Conservation (phyloP, 495 filamentous ascomycete species). For the Annulohypoxylon stygium region DNA sequence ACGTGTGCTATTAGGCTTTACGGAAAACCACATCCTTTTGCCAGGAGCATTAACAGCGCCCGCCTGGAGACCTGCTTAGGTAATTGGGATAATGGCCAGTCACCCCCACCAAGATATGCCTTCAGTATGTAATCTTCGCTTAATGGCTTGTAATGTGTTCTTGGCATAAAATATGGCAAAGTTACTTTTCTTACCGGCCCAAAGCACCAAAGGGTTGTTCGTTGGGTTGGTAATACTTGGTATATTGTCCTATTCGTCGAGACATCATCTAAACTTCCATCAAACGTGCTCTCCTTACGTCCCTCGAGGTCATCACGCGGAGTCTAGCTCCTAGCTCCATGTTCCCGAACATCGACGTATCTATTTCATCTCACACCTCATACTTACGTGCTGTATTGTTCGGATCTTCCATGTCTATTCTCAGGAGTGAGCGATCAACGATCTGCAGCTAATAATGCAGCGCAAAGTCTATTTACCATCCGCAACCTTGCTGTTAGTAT, state of each 20-base stretch:
- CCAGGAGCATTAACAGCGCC: background rate
- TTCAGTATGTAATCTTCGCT: background rate
- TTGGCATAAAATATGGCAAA: background rate
- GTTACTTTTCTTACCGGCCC: too few relatives aligned
- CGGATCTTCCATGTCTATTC: background rate
- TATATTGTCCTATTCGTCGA: conserved; percentile 3
- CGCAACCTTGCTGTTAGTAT: conserved; percentile 27
- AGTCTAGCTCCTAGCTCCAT: background rate
- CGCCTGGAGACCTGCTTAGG: background rate
- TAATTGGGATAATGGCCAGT: background rate
- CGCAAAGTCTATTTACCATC: conserved; percentile 35
- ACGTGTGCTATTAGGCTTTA: background rate
- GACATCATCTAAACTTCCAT: background rate
- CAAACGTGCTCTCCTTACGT: background rate
- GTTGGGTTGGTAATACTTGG: background rate
- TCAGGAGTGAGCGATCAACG: background rate
- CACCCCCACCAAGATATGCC: background rate
- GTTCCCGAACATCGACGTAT: conserved; percentile 8
- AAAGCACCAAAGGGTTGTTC: background rate
- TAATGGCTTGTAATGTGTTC: background rate
- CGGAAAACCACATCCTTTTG: background rate
- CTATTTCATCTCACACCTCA: background rate
- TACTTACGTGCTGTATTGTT: background rate
- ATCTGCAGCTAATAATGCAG: conserved; percentile 33
- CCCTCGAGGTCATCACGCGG: conserved; percentile 1